These are phyloP conservation scores for Neurospora pannonica DNA, from an alignment of 495 filamentous ascomycete species.

Conservation along the genomic window DNA sequence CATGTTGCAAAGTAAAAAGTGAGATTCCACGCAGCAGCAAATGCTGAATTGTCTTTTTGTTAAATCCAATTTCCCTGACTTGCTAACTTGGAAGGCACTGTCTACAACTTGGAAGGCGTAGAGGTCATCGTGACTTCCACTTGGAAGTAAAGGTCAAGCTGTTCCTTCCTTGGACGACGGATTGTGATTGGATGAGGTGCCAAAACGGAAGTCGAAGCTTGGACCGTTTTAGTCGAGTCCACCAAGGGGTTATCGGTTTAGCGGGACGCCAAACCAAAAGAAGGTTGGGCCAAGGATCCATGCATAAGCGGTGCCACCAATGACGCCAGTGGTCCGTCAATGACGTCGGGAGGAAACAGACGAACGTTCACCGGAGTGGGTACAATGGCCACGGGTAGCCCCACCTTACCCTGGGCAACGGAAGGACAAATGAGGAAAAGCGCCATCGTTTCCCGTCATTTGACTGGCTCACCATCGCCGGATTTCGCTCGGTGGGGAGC, in stretches of 20 bases:
- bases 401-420: background rate
- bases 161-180: background rate
- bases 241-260: background rate
- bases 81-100: background rate
- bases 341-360: conserved; percentile 13
- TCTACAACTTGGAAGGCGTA: background rate
- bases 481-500: background rate
- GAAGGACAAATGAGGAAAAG: background rate
- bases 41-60: background rate
- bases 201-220: background rate
- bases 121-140: background rate
- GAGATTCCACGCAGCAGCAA: background rate
- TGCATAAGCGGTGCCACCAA: conserved; percentile 12
- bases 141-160: background rate
- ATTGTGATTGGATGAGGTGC: background rate
- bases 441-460: background rate
- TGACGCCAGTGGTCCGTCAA: conserved; percentile 8
- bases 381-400: background rate
- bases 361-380: conserved; percentile 1
- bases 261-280: conserved; percentile 1
- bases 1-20: background rate
- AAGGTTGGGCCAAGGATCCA: conserved; percentile 4
- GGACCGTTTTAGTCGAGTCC: background rate
- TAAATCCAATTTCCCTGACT: background rate
- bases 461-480: background rate